Evolutionary conservation across 441 rosid species (phyloP), one percentile per base, ranked within the genome.

Genomic region (Erodium trifolium): DNA sequence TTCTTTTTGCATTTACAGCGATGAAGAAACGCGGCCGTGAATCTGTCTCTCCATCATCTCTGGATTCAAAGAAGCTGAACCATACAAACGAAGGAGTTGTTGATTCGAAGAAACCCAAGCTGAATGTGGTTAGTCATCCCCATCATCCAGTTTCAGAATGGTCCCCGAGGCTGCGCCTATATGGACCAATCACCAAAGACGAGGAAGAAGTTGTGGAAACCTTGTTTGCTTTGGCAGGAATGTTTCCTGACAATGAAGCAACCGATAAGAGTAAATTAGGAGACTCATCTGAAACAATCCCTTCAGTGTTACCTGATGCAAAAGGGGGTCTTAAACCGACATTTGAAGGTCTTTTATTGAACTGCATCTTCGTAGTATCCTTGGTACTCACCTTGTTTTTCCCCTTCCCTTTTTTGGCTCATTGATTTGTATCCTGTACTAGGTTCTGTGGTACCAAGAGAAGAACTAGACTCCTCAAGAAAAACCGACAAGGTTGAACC

Each of bases 121-220:
- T 72, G 72, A 84, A 80, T 55, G 70, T 63, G 86, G 97, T 93
- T 81, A 62, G 89, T 78, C 66, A 34, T 72, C 66, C 70, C 67
- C 45, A 45, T 31, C 27, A 80, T 17, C 73, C 60, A 68, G 67
- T 71, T 71, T 74, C 60, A 65, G 45, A 29, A n/a, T 23, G 27
- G 27, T 23, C 27, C 27, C 27, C 27, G 27, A 23, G 27, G 27
- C 27, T 23, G 27, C 27, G 27, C 27, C 27, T 23, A 23, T 23
- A 23, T 23, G 90, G 92, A 66, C 74, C 88, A 41, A 90, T 90
- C 78, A 80, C 97, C 9, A 91, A 93, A 78, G 98, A 93, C 70
- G 98, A 93, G 85, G 89, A 88, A 81, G 97, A 91, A 84, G 98
- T 88, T 66, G 97, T 75, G 16, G 96, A 91, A 80, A 84, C 97